Conservation (phyloP, 202 grass and related monocot species). For the Panicum hallii region DNA sequence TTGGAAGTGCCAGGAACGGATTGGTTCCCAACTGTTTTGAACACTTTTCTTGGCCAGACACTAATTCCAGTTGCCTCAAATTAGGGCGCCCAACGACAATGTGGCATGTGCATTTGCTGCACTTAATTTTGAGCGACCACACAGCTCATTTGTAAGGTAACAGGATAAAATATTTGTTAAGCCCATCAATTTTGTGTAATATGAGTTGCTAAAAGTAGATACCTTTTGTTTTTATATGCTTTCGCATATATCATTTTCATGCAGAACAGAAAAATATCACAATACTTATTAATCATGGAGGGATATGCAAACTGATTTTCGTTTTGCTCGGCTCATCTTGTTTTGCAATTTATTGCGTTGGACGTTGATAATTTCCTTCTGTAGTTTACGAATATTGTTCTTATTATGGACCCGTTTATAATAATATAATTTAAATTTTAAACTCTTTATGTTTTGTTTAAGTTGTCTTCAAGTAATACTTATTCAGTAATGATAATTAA, state of each 20-base stretch:
- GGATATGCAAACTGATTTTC: background rate
- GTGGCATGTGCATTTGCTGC: background rate
- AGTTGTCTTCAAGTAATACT: no score
- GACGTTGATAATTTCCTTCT: no score
- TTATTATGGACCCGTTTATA: background rate
- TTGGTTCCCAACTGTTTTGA: background rate
- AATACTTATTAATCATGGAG: background rate
- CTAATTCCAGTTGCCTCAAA: background rate
- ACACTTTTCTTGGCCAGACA: background rate
- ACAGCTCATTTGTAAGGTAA: background rate
- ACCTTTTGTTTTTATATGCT: no score
- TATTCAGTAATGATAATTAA: background rate
- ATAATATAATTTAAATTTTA: background rate
- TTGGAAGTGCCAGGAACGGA: no score
- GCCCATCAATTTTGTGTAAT: background rate
- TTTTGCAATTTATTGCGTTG: no score
- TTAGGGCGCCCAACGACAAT: background rate
- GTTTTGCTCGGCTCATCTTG: background rate
- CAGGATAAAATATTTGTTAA: background rate
- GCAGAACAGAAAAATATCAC: background rate
- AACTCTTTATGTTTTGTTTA: background rate
- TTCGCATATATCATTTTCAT: background rate
- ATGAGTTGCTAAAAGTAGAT: background rate
- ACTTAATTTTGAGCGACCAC: background rate
- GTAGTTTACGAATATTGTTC: no score